A percentile compares a stretch with the other conserved stretches of the same genome.
Evolutionary conservation across 2,329 filamentous ascomycete genomes (phyloP).

Genomic region (Apiospora koreana): DNA sequence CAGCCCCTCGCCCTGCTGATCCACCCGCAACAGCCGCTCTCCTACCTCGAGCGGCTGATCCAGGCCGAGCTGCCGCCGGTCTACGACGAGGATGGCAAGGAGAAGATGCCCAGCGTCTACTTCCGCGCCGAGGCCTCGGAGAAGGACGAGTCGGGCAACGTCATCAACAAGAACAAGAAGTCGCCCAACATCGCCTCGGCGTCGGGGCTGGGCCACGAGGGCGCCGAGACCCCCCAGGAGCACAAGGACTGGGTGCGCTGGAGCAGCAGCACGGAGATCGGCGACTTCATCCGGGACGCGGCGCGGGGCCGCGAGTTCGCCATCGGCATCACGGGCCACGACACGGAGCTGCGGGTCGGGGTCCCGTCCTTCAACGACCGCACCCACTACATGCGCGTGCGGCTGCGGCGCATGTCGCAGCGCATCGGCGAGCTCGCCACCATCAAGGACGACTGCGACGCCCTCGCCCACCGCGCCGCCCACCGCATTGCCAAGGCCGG

Average conservation of each 20-base stretch:
- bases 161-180: conserved; percentile 27
- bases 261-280: conserved; percentile 86
- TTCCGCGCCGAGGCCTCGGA: conserved; percentile 80
- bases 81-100: conserved; percentile 60
- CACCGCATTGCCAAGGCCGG: conserved; percentile 80
- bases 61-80: conserved; percentile 81
- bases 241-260: conserved; percentile 77
- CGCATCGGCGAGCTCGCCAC: conserved; percentile 69
- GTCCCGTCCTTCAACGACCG: conserved; percentile 88
- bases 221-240: conserved; percentile 40
- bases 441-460: conserved; percentile 81
- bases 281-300: conserved; percentile 91
- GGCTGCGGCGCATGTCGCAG: conserved; percentile 70
- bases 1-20: conserved; percentile 83
- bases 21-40: conserved; percentile 88
- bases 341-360: conserved; percentile 68
- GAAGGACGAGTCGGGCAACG: conserved; percentile 52
- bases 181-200: conserved; percentile 64
- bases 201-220: conserved; percentile 68
- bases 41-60: conserved; percentile 85
- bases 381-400: conserved; percentile 83
- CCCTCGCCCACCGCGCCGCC: conserved; percentile 73
- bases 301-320: conserved; percentile 82
- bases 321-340: conserved; percentile 74
- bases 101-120: conserved; percentile 71